Conservation (phyloP, 768 basidiomycete species). For the Naganishia onofrii region DNA sequence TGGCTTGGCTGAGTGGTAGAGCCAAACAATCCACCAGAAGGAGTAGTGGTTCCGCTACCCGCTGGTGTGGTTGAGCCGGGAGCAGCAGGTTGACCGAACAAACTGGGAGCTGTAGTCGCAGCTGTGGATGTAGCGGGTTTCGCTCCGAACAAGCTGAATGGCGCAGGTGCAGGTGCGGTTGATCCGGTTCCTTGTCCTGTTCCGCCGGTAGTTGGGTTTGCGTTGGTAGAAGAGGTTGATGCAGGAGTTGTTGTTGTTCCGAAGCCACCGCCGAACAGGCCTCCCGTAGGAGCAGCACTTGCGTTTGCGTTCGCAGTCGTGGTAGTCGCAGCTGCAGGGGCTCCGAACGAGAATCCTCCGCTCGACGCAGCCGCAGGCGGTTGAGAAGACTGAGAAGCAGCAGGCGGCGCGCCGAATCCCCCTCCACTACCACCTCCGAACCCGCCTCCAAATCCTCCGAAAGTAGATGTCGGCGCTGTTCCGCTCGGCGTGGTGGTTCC, state of each 20-base stretch:
- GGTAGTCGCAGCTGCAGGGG: neutral
- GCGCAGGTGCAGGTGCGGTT: neutral
- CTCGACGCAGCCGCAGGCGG: neutral
- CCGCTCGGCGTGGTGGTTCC: constrained; percentile 3
- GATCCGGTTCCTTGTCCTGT: neutral
- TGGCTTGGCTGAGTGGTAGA: neutral
- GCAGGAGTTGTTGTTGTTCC: neutral
- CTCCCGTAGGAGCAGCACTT: neutral
- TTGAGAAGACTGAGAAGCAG: no score
- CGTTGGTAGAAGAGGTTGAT: neutral
- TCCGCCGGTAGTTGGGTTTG: neutral
- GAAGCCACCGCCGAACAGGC: constrained; percentile 26
- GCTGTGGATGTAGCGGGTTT: neutral
- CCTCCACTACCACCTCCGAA: no score
- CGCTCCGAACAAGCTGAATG: neutral
- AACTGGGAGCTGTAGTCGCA: neutral
- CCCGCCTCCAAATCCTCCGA: neutral
- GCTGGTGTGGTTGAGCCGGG: constrained; percentile 3
- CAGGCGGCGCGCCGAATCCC: no score
- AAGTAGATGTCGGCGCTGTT: neutral
- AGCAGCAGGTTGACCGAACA: constrained; percentile 10
- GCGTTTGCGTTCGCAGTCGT: neutral
- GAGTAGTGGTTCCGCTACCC: neutral
- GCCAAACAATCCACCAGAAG: neutral
- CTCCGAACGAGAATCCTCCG: constrained; percentile 14